These are phyloP conservation scores for Podochytrium sp. DNA, from an alignment of 192 early-diverging fungal genomes.

Conservation along the genomic window DNA sequence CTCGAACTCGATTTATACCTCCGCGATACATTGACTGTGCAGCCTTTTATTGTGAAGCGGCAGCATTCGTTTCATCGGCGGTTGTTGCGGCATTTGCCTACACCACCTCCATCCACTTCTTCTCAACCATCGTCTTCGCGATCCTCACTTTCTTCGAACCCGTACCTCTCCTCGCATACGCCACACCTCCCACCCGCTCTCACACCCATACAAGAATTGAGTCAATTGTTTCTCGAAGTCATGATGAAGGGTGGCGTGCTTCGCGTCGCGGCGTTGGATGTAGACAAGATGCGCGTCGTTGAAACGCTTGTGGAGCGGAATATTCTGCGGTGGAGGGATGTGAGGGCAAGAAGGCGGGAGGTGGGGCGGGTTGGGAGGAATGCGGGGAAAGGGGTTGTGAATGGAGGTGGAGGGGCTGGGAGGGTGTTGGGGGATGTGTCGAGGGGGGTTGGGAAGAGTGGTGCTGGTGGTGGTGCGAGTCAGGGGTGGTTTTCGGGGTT, in stretches of 20 bases:
- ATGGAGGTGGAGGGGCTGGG: background rate
- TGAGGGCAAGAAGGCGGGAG: constrained; percentile 13
- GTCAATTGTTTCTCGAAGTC: constrained; percentile 44
- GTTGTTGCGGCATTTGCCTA: too few species aligned
- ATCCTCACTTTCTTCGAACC: background rate
- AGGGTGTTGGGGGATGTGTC: background rate
- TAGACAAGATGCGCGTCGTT: constrained; percentile 25
- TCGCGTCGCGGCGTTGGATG: constrained; percentile 30
- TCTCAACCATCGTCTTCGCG: background rate
- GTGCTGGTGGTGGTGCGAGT: background rate
- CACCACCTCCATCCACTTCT: background rate
- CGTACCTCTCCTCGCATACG: constrained; percentile 14
- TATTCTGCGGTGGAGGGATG: constrained; percentile 43
- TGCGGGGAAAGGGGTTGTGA: background rate
- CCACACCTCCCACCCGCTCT: background rate
- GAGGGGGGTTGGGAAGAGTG: background rate
- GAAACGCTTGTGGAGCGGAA: constrained; percentile 44
- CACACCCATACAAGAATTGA: constrained; percentile 21
- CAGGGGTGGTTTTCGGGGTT: background rate
- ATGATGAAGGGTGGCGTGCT: constrained; percentile 43
- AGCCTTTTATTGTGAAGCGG: background rate
- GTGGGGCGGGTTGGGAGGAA: background rate
- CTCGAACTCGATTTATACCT: constrained; percentile 37
- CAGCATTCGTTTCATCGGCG: too few species aligned
- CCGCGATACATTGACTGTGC: constrained; percentile 13